Conservation (phyloP, 257 asterid species). For the Solanum piurae region DNA sequence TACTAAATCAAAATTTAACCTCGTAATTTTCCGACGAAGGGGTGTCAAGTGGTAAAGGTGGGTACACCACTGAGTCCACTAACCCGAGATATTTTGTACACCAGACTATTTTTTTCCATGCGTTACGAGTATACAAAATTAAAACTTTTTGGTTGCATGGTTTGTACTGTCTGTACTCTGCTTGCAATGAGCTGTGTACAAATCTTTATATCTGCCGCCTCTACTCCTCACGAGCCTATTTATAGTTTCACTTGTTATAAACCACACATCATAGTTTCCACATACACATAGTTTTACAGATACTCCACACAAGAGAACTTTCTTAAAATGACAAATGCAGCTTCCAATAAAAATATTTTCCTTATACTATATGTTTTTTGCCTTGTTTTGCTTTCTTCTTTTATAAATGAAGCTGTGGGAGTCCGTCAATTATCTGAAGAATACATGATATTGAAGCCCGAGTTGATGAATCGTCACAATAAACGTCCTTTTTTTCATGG, state of each 20-base stretch:
- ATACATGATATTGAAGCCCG: constrained; percentile 22
- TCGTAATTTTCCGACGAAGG: too few species aligned
- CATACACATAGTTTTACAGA: background rate
- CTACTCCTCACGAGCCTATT: constrained; percentile 34
- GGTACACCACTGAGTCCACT: background rate
- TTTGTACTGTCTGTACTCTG: background rate
- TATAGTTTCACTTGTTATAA: constrained; percentile 14
- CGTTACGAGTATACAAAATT: background rate
- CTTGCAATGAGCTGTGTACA: constrained; percentile 18
- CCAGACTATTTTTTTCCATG: too few species aligned
- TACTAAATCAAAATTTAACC: too few species aligned
- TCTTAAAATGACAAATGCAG: background rate
- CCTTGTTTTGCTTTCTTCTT: constrained; percentile 15
- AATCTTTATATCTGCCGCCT: background rate
- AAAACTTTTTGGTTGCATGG: background rate
- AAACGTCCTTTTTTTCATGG: constrained; percentile 10
- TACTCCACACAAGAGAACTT: background rate
- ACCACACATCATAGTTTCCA: background rate
- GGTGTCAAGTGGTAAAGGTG: too few species aligned
- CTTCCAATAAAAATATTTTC: background rate
- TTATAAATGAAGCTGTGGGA: constrained; percentile 16
- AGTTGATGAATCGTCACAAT: constrained; percentile 14
- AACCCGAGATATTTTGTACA: background rate
- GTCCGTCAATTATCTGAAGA: background rate
- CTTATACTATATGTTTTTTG: constrained; percentile 13